Evolutionary conservation across 2,329 filamentous ascomycete genomes (phyloP).

Genomic region (Alternaria consortialis): DNA sequence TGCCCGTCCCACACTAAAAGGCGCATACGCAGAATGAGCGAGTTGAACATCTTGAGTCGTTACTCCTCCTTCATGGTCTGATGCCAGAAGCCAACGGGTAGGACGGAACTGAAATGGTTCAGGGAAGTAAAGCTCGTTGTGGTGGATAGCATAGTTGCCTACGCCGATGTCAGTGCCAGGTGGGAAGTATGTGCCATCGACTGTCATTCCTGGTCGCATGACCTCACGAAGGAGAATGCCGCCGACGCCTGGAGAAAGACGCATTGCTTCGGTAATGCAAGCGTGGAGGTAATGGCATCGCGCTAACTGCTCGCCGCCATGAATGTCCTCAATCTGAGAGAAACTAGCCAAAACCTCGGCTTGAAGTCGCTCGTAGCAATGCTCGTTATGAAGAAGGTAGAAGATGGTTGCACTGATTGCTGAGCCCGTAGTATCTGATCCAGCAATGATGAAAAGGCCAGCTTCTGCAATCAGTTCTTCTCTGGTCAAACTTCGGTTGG

Average conservation of each 20-base stretch:
- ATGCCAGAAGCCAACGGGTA: constrained; percentile 31
- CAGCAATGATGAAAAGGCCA: constrained; percentile 40
- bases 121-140: constrained; percentile 32
- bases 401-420: constrained; percentile 46
- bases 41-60: constrained; percentile 9
- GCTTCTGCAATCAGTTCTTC: constrained; percentile 55
- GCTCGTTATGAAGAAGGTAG: constrained; percentile 49
- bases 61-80: constrained; percentile 7
- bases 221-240: constrained; percentile 33
- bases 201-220: constrained; percentile 22
- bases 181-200: constrained; percentile 35
- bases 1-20: constrained; percentile 72
- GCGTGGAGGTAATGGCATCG: constrained; percentile 38
- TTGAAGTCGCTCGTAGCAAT: constrained; percentile 23
- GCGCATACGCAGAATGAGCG: constrained; percentile 62
- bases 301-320: constrained; percentile 26
- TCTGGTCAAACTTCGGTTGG: neutral
- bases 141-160: constrained; percentile 35
- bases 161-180: constrained; percentile 32
- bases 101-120: constrained; percentile 29
- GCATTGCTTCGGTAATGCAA: constrained; percentile 47
- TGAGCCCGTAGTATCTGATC: constrained; percentile 50
- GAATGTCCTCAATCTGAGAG: constrained; percentile 27
- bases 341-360: constrained; percentile 33
- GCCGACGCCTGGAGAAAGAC: constrained; percentile 38